Base-by-base conservation (phyloP, 2,329 filamentous ascomycete genomes). In the Phoma sp. region DNA sequence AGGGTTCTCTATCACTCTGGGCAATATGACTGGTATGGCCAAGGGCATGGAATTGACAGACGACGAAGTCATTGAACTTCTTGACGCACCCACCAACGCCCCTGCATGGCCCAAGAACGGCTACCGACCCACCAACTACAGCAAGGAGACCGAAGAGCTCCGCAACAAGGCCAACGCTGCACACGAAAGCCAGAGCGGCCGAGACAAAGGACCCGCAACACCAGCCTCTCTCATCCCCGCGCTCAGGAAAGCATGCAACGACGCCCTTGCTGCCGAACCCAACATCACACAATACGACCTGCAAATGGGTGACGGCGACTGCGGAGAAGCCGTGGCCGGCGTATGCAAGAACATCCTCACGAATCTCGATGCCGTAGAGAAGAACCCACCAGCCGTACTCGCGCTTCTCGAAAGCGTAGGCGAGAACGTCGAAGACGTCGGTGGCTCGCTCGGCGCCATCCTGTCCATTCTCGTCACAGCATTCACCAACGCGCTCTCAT, bases 401-500 rank as follows among this genome's bases (percentile, higher is more conserved):
- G 71, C 82, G 12, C 83, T 86, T 43, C 76, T 90, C 18, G 80
- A 82, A 64, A 79, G 78, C 52, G 84, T 89, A 53, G 83, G 83
- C 51, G 80, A 80, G 18, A 80, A 86, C 2, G 84, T 90, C 20
- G 88, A 91, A 47, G 84, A 80, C 52, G 90, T 91, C 82, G 88
- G 90, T 68, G 89, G 88, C 48, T 91, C 88, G 2, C 88, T 86
- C 0, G 88, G 89, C 28, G 89, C 88, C 20, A 83, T 91, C 54
- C 88, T 90, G 64, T 88, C 90, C 67, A 96, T 97, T 74, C 95
- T 96, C 80, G 83, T 96, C 52, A 96, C 96, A 66, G 87, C 92
- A 0, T 87, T 96, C 59, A 77, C 77, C 1, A 76, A 77, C 36
- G 72, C 74, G 2, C 64, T 81, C 4, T 56, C 66, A 14, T 57